Evolutionary conservation across 495 filamentous ascomycete genomes (phyloP), one percentile per base, ranked within the genome.

Genomic region (Lepraria neglecta): DNA sequence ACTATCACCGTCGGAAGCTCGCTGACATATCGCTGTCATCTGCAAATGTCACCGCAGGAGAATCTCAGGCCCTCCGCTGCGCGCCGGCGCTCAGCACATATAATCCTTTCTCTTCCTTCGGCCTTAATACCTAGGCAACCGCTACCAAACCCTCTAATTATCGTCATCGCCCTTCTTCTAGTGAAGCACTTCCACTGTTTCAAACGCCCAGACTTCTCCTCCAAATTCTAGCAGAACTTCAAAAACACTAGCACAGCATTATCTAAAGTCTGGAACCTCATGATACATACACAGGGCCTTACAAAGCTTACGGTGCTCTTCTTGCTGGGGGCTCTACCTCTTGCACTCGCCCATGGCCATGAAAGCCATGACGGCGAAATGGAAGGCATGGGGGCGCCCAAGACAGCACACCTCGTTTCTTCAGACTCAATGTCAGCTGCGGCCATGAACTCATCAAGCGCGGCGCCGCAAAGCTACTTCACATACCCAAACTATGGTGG

Each of bases 391-490:
- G 54, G 42, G 35, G 4, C 12, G 3, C 35, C 65, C 44, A 28
- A 38, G 51, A 54, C 19, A 28, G 51, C 30, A 28, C 51, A 54
- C 9, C 51, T 54, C 51, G 19, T 14, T 28, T 33, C 30, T 46
- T 14, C 61, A 44, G 44, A 3, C 47, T 31, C 35, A 7, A 54
- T 46, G 28, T 35, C 55, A 30, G 38, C 35, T 40, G 60, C 45
- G 19, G 57, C 21, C 35, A 51, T 51, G 50, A 65, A 44, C 19
- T 35, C 57, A 6, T 19, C 46, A 14, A 44, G 27, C 6, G 43
- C 17, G 4, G 47, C 53, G 15, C 72, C 73, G 2, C 73, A 77
- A 61, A 95, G 84, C 65, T 98, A 97, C 75, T 96, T 94, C 69
- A 78, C 82, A 6, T 82, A 88, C 63, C 72, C 78, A 5, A 84